Conservation (phyloP, 2,329 filamentous ascomycete genomes). For the Alternaria gaisen region DNA sequence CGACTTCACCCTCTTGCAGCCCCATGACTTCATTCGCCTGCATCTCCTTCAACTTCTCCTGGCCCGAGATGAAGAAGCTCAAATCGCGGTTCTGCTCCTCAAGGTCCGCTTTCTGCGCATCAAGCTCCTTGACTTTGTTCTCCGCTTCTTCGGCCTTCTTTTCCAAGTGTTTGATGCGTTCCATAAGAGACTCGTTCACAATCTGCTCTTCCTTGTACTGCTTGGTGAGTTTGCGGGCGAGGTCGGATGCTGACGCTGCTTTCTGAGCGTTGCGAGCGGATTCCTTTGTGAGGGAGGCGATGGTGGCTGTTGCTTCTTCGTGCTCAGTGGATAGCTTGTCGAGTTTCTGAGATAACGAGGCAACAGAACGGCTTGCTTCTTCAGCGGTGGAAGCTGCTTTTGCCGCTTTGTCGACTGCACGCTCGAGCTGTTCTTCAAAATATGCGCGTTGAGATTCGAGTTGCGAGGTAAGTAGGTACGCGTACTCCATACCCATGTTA, state of each 20-base stretch:
- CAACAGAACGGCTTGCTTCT: constrained; percentile 62
- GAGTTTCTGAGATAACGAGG: constrained; percentile 61
- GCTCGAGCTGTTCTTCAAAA: constrained; percentile 90
- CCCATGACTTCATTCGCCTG: constrained; percentile 76
- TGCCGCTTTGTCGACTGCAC: constrained; percentile 87
- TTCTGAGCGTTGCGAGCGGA: constrained; percentile 64
- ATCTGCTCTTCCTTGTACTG: constrained; percentile 87
- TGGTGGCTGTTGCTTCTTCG: constrained; percentile 60
- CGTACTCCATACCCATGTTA: constrained; percentile 91
- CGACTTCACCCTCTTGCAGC: constrained; percentile 68
- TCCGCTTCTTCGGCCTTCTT: constrained; percentile 66
- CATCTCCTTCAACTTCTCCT: constrained; percentile 79
- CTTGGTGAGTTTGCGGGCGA: constrained; percentile 78
- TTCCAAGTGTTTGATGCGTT: constrained; percentile 76
- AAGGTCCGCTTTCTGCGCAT: constrained; percentile 72
- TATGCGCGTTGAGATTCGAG: constrained; percentile 92
- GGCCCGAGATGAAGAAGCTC: constrained; percentile 84
- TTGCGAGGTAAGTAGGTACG: constrained; percentile 89
- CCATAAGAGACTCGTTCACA: constrained; percentile 81
- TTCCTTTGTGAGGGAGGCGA: constrained; percentile 77
- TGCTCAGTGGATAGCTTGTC: constrained; percentile 64
- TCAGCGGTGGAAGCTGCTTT: constrained; percentile 75
- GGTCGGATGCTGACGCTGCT: constrained; percentile 74
- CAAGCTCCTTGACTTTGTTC: constrained; percentile 52
- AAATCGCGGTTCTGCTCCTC: constrained; percentile 88